Evolutionary conservation across 805 yeast species (phyloP).

Genomic region (Cyberlindnera suaveolens): DNA sequence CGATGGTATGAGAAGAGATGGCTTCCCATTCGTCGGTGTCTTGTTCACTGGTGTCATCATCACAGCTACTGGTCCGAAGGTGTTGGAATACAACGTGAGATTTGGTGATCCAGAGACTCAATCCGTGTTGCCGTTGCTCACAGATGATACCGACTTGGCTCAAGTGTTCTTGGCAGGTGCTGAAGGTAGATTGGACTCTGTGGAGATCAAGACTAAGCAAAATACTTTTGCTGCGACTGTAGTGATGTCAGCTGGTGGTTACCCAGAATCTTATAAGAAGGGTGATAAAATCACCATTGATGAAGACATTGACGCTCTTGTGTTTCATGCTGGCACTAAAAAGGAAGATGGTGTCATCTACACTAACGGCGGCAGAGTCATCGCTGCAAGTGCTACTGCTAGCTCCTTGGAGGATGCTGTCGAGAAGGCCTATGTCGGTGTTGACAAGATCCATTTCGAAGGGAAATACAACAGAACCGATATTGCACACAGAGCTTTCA

Average conservation of each 20-base stretch:
- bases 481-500: constrained; percentile 94
- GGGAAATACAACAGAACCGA: constrained; percentile 84
- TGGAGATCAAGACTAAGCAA: constrained; percentile 46
- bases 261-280: constrained; percentile 81
- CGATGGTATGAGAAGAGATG: constrained; percentile 94
- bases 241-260: constrained; percentile 95
- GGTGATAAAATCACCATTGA: constrained; percentile 76
- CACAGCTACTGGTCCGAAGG: constrained; percentile 85
- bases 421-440: constrained; percentile 80
- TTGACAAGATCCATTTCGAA: constrained; percentile 62
- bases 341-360: constrained; percentile 51
- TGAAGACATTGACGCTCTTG: constrained; percentile 46
- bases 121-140: constrained; percentile 82
- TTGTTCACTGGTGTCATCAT: constrained; percentile 94
- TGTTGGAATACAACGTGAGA: constrained; percentile 93
- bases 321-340: constrained; percentile 95
- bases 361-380: constrained; percentile 95
- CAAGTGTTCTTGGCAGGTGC: constrained; percentile 90
- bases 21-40: constrained; percentile 92
- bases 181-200: constrained; percentile 88
- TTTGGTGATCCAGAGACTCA: constrained; percentile 99
- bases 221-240: constrained; percentile 81
- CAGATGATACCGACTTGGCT: constrained; percentile 84
- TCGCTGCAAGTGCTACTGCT: constrained; percentile 88
- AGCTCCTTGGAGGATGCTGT: constrained; percentile 73